Conservation (phyloP, 2,329 filamentous ascomycete species). For the Colletotrichum graminicola region DNA sequence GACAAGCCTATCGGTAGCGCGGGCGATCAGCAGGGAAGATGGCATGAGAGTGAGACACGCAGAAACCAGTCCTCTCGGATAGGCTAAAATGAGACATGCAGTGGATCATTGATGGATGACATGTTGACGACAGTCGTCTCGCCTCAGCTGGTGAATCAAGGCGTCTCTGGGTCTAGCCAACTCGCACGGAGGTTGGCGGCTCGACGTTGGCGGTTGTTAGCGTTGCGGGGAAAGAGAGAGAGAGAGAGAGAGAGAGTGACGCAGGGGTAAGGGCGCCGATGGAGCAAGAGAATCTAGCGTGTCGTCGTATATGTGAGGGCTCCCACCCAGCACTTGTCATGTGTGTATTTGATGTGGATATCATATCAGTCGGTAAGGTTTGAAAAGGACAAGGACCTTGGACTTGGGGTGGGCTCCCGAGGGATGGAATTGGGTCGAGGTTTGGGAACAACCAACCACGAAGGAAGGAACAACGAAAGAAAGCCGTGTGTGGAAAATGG, state of each 20-base stretch:
- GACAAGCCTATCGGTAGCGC: slow-evolving; percentile 41
- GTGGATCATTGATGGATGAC: slow-evolving; percentile 47
- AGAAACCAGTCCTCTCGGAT: slow-evolving; percentile 52
- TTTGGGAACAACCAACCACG: too few species aligned
- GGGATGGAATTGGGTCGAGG: slow-evolving; percentile 7
- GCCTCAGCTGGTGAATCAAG: slow-evolving; percentile 13
- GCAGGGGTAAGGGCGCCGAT: slow-evolving; percentile 24
- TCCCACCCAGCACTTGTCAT: slow-evolving; percentile 27
- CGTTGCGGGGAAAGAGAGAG: slow-evolving; percentile 11
- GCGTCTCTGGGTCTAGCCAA: neutral
- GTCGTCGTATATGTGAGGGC: slow-evolving; percentile 29
- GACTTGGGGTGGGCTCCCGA: neutral
- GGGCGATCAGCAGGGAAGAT: slow-evolving; percentile 43
- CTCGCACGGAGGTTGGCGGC: slow-evolving; percentile 27
- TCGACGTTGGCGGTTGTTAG: slow-evolving; percentile 12
- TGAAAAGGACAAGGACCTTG: slow-evolving; percentile 4
- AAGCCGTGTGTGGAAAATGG: too few species aligned
- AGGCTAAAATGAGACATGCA: slow-evolving; percentile 53
- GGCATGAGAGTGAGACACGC: slow-evolving; percentile 49
- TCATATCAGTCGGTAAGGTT: neutral
- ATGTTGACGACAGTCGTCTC: slow-evolving; percentile 34
- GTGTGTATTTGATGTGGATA: slow-evolving; percentile 9
- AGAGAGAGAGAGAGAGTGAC: neutral
- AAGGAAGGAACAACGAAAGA: too few species aligned
- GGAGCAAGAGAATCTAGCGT: neutral